Evolutionary conservation across 2,329 filamentous ascomycete species (phyloP).

Genomic region (Hypomyces perniciosus): DNA sequence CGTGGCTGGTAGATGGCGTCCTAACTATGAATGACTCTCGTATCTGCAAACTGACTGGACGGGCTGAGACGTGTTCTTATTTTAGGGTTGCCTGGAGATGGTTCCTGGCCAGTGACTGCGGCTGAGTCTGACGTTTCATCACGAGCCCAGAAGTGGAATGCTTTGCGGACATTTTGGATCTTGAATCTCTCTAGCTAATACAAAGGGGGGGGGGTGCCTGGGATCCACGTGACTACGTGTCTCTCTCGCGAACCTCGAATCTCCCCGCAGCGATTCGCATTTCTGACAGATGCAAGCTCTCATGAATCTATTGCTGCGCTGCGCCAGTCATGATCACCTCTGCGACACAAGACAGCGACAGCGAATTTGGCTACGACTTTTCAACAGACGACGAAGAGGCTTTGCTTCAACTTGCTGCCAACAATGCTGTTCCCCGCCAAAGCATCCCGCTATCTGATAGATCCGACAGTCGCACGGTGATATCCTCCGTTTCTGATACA

Average conservation of each 20-base stretch:
- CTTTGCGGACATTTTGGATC: no score
- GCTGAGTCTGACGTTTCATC: no score
- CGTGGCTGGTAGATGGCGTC: no score
- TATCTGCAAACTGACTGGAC: no score
- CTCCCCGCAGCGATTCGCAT: slow-evolving; percentile 1
- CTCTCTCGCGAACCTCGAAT: slow-evolving; percentile 1
- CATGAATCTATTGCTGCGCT: not conserved
- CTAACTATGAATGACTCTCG: no score
- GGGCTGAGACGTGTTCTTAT: no score
- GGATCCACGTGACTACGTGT: slow-evolving; percentile 11
- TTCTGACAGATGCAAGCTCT: not conserved
- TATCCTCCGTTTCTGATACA: not conserved
- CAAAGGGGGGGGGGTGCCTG: not conserved
- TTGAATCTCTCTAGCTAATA: no score
- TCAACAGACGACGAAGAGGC: slow-evolving; percentile 41
- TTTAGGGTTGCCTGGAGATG: no score
- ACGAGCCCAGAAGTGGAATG: no score
- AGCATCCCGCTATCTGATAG: slow-evolving; percentile 1
- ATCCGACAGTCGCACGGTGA: not conserved
- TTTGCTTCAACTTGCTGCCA: slow-evolving; percentile 28
- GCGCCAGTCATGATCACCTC: slow-evolving; percentile 9
- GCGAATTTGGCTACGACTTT: slow-evolving; percentile 43
- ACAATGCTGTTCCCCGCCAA: slow-evolving; percentile 2
- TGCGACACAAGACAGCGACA: slow-evolving; percentile 28
- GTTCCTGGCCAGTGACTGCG: no score